These are phyloP conservation scores for Plasmodium malariae DNA, from an alignment of 169 alveolate genomes.

Conservation along the genomic window DNA sequence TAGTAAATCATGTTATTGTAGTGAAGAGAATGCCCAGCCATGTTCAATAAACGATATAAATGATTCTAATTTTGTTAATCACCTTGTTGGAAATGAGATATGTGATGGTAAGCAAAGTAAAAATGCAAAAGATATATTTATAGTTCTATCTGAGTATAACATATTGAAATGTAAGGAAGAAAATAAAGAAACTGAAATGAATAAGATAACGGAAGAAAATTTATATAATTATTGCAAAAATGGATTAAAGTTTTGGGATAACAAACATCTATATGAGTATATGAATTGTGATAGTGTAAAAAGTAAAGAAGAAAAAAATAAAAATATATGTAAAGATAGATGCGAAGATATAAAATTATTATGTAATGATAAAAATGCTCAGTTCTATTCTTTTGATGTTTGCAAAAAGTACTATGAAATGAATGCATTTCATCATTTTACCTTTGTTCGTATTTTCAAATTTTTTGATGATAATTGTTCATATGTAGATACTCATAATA, in stretches of 20 bases:
- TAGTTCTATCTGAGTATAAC: not conserved
- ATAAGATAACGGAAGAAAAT: not conserved
- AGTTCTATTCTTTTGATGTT: constrained; percentile 34
- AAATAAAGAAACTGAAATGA: not conserved
- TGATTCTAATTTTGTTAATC: constrained; percentile 13
- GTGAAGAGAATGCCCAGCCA: constrained; percentile 57
- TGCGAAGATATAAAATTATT: not conserved
- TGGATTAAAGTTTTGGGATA: constrained; percentile 37
- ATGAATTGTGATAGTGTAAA: constrained; percentile 10
- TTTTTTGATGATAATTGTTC: constrained; percentile 16
- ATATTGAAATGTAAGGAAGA: constrained; percentile 3
- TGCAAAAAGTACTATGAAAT: constrained; percentile 41
- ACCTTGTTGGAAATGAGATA: constrained; percentile 2
- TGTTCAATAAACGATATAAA: constrained; percentile 14
- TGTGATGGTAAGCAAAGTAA: constrained; percentile 11
- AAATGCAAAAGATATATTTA: not conserved
- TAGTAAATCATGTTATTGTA: constrained; percentile 48
- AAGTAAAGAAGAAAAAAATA: not conserved
- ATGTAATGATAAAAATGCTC: constrained; percentile 2
- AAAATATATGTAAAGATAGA: constrained; percentile 5
- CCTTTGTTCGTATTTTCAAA: constrained; percentile 4
- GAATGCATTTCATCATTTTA: not conserved
- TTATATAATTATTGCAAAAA: constrained; percentile 39
- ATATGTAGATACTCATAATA: constrained; percentile 54
- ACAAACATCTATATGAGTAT: constrained; percentile 27